Percentiles rank a stretch among this genome's conserved stretches.
phyloP scores from a whole-genome alignment of 306 rosid genomes.

The Quercus dentata region DNA sequence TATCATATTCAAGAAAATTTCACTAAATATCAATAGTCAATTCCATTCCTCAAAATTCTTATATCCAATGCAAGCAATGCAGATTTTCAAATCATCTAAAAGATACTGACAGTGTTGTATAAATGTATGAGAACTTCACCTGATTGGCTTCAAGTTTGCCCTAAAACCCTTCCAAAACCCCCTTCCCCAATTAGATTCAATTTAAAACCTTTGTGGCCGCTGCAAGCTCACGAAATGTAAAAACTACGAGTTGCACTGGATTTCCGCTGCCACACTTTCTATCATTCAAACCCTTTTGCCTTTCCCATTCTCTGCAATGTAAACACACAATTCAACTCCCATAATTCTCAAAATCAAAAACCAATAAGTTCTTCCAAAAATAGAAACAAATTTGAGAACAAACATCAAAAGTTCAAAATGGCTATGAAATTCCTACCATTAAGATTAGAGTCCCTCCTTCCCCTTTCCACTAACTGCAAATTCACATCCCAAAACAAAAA shows the following conservation, averaged over 20 bases:
- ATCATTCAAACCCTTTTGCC: slow-evolving; percentile 19
- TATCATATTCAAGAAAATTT: not conserved
- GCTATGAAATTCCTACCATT: slow-evolving; percentile 20
- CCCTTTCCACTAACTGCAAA: slow-evolving; percentile 44
- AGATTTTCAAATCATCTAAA: not conserved
- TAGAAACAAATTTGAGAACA: not conserved
- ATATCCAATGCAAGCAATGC: not conserved
- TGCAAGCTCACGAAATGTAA: slow-evolving; percentile 80
- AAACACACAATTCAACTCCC: not conserved
- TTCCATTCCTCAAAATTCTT: not conserved
- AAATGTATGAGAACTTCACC: slow-evolving; percentile 29
- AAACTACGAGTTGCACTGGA: slow-evolving; percentile 47
- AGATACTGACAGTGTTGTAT: not conserved
- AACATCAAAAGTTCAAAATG: not conserved
- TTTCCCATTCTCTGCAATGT: slow-evolving; percentile 33
- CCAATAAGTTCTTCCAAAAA: too few relatives aligned
- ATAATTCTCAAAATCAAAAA: too few relatives aligned
- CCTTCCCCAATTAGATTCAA: slow-evolving; percentile 92
- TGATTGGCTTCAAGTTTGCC: slow-evolving; percentile 75
- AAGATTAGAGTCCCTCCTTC: slow-evolving; percentile 19
- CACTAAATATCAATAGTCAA: not conserved
- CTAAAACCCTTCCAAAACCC: slow-evolving; percentile 93
- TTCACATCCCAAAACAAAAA: not conserved
- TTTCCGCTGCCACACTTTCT: slow-evolving; percentile 12
- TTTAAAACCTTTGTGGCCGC: slow-evolving; percentile 68